Conservation (phyloP, 75 land plant genomes). For the Cryptomeria japonica region DNA sequence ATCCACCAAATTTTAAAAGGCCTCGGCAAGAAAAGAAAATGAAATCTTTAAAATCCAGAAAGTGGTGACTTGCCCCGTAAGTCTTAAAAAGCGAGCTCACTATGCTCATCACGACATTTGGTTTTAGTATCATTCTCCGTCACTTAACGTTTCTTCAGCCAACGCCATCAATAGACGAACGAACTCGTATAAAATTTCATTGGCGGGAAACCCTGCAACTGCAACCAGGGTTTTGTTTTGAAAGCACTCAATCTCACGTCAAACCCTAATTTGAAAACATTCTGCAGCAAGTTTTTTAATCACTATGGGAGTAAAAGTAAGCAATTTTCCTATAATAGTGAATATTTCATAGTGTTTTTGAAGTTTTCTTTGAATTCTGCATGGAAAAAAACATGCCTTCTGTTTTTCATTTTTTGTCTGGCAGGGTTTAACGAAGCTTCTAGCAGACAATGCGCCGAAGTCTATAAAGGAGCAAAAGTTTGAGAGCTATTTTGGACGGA, state of each 20-base stretch:
- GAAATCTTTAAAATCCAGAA: no score
- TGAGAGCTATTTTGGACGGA: conserved; percentile 92
- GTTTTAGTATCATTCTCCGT: background rate
- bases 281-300: background rate
- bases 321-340: background rate
- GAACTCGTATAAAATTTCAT: background rate
- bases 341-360: background rate
- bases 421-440: conserved; percentile 93
- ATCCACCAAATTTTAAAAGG: no score
- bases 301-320: conserved; percentile 22
- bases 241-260: background rate
- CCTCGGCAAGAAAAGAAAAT: no score
- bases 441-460: conserved; percentile 92
- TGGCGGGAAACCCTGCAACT: conserved; percentile 4
- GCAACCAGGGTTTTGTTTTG: background rate
- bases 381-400: background rate
- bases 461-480: conserved; percentile 80
- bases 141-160: background rate
- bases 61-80: no score
- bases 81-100: background rate
- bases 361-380: background rate
- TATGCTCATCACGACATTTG: background rate
- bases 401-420: background rate
- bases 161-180: background rate
- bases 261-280: background rate